phyloP scores from a whole-genome alignment of 805 yeast genomes.

The Naumovozyma dairenensis region DNA sequence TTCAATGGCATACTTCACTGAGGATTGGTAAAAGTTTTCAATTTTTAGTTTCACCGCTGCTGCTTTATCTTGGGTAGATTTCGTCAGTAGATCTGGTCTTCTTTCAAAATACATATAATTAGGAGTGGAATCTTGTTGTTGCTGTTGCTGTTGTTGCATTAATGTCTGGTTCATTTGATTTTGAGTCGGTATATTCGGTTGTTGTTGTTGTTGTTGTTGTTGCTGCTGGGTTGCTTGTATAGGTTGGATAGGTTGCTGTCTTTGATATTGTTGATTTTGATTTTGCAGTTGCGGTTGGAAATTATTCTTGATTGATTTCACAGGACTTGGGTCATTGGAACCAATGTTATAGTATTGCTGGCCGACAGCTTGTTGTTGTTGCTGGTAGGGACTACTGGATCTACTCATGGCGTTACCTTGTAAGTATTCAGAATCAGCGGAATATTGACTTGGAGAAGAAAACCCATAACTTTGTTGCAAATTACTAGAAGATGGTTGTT shows the following conservation, averaged over 20 bases:
- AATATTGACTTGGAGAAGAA: slow-evolving; percentile 24
- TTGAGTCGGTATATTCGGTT: slow-evolving; percentile 4
- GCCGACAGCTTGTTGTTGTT: slow-evolving; percentile 19
- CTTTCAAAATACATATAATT: slow-evolving; percentile 69
- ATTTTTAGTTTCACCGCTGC: slow-evolving; percentile 72
- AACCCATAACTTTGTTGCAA: slow-evolving; percentile 9
- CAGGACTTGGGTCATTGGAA: slow-evolving; percentile 17
- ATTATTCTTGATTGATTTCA: slow-evolving; percentile 15
- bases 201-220: slow-evolving; percentile 12
- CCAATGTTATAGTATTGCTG: slow-evolving; percentile 8
- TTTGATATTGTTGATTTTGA: slow-evolving; percentile 24
- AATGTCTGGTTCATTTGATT: slow-evolving; percentile 5
- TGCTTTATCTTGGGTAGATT: slow-evolving; percentile 69
- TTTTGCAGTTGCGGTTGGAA: slow-evolving; percentile 15
- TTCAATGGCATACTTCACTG: slow-evolving; percentile 88
- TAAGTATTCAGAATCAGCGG: slow-evolving; percentile 20
- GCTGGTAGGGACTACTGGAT: slow-evolving; percentile 20
- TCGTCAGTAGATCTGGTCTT: slow-evolving; percentile 70
- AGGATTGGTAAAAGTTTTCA: slow-evolving; percentile 77
- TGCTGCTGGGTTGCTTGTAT: no score
- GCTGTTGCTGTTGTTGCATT: slow-evolving; percentile 10
- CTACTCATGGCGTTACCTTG: slow-evolving; percentile 9
- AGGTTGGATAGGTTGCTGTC: no score
- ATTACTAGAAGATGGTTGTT: slow-evolving; percentile 6
- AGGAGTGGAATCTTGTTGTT: slow-evolving; percentile 11